Base-by-base conservation (phyloP, 2,329 filamentous ascomycete genomes). In the Botrytis elliptica region DNA sequence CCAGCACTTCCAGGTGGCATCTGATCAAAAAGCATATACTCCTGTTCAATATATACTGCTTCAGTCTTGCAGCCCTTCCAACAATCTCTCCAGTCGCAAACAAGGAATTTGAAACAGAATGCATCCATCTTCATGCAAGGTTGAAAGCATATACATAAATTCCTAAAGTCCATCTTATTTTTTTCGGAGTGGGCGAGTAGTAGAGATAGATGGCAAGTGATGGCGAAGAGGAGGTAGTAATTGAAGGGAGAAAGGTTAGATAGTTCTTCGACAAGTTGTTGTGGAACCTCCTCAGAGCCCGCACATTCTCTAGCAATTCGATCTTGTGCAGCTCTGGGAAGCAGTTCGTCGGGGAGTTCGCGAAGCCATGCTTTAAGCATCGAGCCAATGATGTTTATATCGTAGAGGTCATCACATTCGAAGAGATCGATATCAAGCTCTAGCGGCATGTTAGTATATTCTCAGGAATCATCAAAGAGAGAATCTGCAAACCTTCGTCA, bases 81-180 rank as follows among this genome's bases (percentile, higher is more conserved):
- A 84, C 95, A 98, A 78, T 97, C 92, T 78, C 94, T 91, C 95
- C 95, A 98, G 81, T 98, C 92, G 80, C 94, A 93, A 33, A 98
- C 95, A 20, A 98, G 86, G 77, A 97, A 98, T 79, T 95, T 94
- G 87, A 98, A 98, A 82, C 94, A 97, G 82, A 95, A 97, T 1
- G 91, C 91, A 80, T 98, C 95, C 74, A 98, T 96, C 84, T 95
- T 97, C 89, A 98, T 94, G 83, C 94, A 97, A 5, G 95, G 95
- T 83, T 97, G 94, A 83, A 98, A 98, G 84, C 95, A 98, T 78
- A 98, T 97, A 84, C 94, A 97, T 38, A 98, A 86, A 77, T 98
- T 98, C 80, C 93, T 91, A 81, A 95, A 97, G 81, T 97, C 94
- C 95, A 98, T 98, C 85, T 97, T 97, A 88, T 98, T 98, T 85